Base-by-base conservation (phyloP, 1,284 basidiomycete genomes). In the Pseudozyma thailandica region DNA sequence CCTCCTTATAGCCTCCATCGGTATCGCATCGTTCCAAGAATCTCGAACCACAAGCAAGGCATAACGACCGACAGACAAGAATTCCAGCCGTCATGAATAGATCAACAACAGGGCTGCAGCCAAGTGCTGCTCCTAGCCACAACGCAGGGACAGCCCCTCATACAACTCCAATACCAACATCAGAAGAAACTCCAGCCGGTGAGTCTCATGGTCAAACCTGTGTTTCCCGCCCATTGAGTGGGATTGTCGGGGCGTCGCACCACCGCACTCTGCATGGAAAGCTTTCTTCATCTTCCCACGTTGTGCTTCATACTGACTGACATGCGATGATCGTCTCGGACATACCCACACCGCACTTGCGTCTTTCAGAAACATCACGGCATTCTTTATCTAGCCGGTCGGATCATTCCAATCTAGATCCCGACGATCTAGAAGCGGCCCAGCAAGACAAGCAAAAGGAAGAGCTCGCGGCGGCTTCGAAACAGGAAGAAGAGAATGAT, bases 401-500 rank as follows among this genome's bases (percentile, higher is more conserved):
- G 7, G 28, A 38, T 16, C 41, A n/a, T 21, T 37, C 48, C 9
- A 10, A 38, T 8, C 16, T 28, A 23, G 44, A 23, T 2, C 38
- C 48, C 5, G 27, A 44, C 48, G 33, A 50, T 3, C 48, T 66
- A n/a, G 50, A 68, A 45, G 64, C 50, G 15, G 47, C 44, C 5
- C 21, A 41, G 21, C 44, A 56, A 48, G 41, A 45, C 26, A 45
- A 50, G 44, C 28, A n/a, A 8, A 47, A 31, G 28, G 15, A 53
- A 4, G 43, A 39, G 8, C 7, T 38, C 10, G 37, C 25, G 4
- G 30, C 44, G 13, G 21, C 26, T n/a, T 23, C 46, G 7, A 49
- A 43, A 15, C 23, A 70, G 37, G 26, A 41, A 41, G 59, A 69
- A 20, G 26, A 55, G 27, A 42, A 51, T 21, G 76, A 77, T 18